Evolutionary conservation across 2,329 filamentous ascomycete genomes (phyloP).

Genomic region (Fusarium globosum): DNA sequence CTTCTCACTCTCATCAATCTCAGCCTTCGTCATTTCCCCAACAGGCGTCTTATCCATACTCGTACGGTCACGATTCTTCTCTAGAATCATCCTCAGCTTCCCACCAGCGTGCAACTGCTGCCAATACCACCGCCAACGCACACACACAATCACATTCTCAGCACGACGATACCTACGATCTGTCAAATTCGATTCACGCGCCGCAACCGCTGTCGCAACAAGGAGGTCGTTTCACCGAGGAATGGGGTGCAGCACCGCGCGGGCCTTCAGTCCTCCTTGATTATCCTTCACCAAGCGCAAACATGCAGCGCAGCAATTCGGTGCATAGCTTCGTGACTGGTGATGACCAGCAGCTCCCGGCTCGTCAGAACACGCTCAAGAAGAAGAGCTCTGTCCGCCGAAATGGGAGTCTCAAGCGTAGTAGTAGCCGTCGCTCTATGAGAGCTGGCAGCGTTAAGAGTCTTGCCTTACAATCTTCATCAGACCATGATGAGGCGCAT

Average conservation of each 20-base stretch:
- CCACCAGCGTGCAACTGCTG: conserved; percentile 27
- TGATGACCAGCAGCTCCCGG: conserved; percentile 57
- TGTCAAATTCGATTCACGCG: conserved; percentile 30
- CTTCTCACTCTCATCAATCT: conserved; percentile 39
- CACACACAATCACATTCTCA: conserved; percentile 20
- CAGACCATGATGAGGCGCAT: conserved; percentile 76
- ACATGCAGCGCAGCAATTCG: conserved; percentile 72
- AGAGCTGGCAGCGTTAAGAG: conserved; percentile 89
- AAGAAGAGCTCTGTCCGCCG: conserved; percentile 86
- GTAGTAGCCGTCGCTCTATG: conserved; percentile 82
- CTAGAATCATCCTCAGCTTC: conserved; percentile 35
- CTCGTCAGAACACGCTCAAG: conserved; percentile 79
- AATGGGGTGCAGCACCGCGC: conserved; percentile 76
- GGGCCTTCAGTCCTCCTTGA: conserved; percentile 71
- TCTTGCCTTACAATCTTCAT: conserved; percentile 75
- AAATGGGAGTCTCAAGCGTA: conserved; percentile 79
- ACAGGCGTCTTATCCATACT: conserved; percentile 34
- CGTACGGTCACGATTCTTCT: conserved; percentile 38
- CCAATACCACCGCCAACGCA: conserved; percentile 33
- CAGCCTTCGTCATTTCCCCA: conserved; percentile 38
- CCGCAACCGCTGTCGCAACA: conserved; percentile 40
- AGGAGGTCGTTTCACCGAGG: conserved; percentile 71
- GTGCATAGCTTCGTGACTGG: conserved; percentile 64
- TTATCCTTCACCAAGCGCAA: conserved; percentile 50
- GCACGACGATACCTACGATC: conserved; percentile 37